Evolutionary conservation across 345 rosid species (phyloP).

Genomic region (Populus alba): DNA sequence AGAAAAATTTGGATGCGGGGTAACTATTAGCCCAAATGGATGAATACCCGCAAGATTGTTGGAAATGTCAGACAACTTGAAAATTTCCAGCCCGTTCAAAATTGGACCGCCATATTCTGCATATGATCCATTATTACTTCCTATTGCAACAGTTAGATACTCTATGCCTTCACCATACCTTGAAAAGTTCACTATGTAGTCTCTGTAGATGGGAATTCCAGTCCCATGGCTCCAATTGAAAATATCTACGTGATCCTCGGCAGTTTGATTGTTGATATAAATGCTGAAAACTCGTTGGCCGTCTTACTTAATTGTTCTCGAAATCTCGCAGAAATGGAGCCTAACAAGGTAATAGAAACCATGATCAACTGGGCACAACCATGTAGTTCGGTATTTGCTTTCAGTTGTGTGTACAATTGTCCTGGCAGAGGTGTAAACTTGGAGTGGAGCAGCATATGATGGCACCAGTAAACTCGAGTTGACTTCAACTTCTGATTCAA

Average conservation of each 20-base stretch:
- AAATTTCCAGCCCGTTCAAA: slow-evolving; percentile 17
- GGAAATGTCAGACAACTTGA: slow-evolving; percentile 7
- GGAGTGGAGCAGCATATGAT: background rate
- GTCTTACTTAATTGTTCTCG: background rate
- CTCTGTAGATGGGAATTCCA: slow-evolving; percentile 11
- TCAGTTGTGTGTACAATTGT: background rate
- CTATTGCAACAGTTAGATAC: slow-evolving; percentile 12
- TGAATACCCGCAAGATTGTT: slow-evolving; percentile 11
- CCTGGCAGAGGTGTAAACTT: slow-evolving; percentile 1
- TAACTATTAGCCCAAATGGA: background rate
- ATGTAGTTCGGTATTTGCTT: background rate
- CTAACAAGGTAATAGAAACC: slow-evolving; percentile 16
- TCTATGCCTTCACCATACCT: background rate
- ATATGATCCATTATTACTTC: background rate
- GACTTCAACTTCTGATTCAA: background rate
- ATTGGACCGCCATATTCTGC: background rate
- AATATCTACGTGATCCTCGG: background rate
- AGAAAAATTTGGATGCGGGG: background rate
- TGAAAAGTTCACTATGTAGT: background rate
- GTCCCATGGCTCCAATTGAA: slow-evolving; percentile 4
- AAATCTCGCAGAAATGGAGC: slow-evolving; percentile 19
- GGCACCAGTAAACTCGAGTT: background rate
- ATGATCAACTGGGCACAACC: slow-evolving; percentile 14
- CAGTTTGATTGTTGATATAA: slow-evolving; percentile 13
- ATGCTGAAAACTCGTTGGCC: slow-evolving; percentile 1